These are phyloP conservation scores for Botrytis porri DNA, from an alignment of 2,329 filamentous ascomycete species.

Conservation along the genomic window DNA sequence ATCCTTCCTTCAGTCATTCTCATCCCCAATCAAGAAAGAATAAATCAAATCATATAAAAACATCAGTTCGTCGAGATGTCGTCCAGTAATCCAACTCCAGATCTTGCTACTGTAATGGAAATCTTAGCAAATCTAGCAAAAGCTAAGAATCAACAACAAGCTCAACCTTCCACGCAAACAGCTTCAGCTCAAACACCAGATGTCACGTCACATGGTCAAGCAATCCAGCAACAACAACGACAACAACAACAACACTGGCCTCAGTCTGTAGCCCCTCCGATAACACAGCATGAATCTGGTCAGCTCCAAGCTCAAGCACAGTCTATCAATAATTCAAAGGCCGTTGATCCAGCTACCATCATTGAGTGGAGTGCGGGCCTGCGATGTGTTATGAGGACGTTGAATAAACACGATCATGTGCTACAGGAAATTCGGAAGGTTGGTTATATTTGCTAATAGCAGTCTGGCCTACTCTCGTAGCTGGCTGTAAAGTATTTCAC, in stretches of 20 bases:
- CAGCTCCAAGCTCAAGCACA: neutral
- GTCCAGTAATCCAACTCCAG: constrained; percentile 32
- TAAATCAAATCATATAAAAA: neutral
- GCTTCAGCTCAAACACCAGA: constrained; percentile 39
- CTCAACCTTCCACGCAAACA: constrained; percentile 26
- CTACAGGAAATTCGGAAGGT: constrained; percentile 44
- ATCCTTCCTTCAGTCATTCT: neutral
- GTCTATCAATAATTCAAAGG: constrained; percentile 19
- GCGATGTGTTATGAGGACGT: constrained; percentile 49
- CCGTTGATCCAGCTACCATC: constrained; percentile 46
- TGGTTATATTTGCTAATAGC: constrained; percentile 6
- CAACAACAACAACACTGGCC: constrained; percentile 13
- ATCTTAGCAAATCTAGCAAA: constrained; percentile 35
- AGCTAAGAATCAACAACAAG: constrained; percentile 20
- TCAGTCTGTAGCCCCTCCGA: neutral
- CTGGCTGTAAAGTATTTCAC: neutral
- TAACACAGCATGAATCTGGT: neutral
- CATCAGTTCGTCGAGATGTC: constrained; percentile 26
- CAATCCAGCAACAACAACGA: constrained; percentile 31
- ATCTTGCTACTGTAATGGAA: constrained; percentile 37
- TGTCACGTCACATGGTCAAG: constrained; percentile 26
- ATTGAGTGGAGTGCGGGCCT: constrained; percentile 51
- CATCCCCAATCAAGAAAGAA: neutral
- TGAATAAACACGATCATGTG: constrained; percentile 45
- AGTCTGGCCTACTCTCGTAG: neutral